Evolutionary conservation across 768 basidiomycete species (phyloP).

Genomic region (Podaxis carcinomalis): DNA sequence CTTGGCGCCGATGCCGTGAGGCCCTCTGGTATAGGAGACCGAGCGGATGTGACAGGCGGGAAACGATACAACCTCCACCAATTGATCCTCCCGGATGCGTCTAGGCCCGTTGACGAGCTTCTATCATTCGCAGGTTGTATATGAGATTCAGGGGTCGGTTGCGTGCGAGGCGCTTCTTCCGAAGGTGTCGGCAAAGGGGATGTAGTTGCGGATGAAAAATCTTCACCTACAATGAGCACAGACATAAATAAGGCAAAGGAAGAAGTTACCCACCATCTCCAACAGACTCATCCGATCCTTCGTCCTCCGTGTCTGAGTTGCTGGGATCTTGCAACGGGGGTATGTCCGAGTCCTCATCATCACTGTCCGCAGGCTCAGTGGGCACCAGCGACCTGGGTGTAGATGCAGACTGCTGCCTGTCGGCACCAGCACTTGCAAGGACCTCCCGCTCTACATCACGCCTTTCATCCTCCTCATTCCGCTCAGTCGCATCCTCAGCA

Average conservation of each 20-base stretch:
- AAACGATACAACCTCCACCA: constrained; percentile 87
- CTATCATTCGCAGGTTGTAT: not conserved
- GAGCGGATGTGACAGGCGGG: constrained; percentile 51
- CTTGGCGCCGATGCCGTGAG: constrained; percentile 5
- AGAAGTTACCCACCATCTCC: not conserved
- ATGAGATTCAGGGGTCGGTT: not conserved
- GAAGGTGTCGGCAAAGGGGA: not conserved
- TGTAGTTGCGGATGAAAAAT: constrained; percentile 1
- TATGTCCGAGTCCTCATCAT: constrained; percentile 19
- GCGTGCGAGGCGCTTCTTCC: not conserved
- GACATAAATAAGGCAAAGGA: not conserved
- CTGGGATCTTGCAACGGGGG: constrained; percentile 10
- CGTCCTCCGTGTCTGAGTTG: constrained; percentile 9
- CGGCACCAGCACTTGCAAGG: not conserved
- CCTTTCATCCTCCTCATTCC: not conserved
- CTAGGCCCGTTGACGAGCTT: constrained; percentile 15
- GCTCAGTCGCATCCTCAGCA: not conserved
- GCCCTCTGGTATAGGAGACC: constrained; percentile 4
- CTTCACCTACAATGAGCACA: not conserved
- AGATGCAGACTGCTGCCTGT: not conserved
- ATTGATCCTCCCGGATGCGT: constrained; percentile 50
- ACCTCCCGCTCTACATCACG: not conserved
- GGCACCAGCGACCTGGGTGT: not conserved
- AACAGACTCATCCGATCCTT: constrained; percentile 8
- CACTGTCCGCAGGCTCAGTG: not conserved